Evolutionary conservation across 1,284 basidiomycete genomes (phyloP).

Genomic region (Rhodotorula sp.): DNA sequence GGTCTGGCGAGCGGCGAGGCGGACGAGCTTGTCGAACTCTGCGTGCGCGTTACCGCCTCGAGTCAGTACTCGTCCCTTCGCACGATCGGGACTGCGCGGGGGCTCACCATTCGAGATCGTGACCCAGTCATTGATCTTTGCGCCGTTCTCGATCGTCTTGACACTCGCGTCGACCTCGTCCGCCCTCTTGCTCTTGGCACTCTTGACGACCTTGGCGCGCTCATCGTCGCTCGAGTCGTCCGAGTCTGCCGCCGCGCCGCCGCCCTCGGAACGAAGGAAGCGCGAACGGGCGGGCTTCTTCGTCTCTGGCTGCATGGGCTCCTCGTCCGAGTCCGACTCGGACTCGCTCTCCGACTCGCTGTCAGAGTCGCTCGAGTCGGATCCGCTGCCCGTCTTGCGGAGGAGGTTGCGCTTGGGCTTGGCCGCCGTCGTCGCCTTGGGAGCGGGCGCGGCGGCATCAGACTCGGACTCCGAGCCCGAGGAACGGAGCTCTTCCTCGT

Average conservation of each 20-base stretch:
- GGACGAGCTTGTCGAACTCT: constrained; percentile 95
- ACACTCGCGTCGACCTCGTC: constrained; percentile 87
- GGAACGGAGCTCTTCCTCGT: constrained; percentile 74
- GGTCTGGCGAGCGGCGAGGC: constrained; percentile 72
- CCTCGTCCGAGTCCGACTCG: constrained; percentile 56
- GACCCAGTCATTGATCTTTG: constrained; percentile 96
- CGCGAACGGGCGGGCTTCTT: constrained; percentile 54
- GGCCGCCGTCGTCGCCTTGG: constrained; percentile 54
- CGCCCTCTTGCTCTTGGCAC: constrained; percentile 79
- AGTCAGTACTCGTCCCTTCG: background rate
- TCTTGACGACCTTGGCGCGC: constrained; percentile 72
- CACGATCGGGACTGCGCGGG: too few relatives aligned
- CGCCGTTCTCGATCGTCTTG: constrained; percentile 87
- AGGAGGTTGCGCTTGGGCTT: constrained; percentile 73
- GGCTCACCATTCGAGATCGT: constrained; percentile 75
- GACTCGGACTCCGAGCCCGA: constrained; percentile 67
- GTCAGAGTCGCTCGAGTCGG: constrained; percentile 51
- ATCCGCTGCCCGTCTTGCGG: constrained; percentile 50
- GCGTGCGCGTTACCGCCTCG: constrained; percentile 19
- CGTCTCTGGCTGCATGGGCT: constrained; percentile 47
- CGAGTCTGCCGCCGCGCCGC: constrained; percentile 56
- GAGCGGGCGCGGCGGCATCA: constrained; percentile 52
- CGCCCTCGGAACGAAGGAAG: constrained; percentile 51
- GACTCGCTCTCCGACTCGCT: constrained; percentile 49
- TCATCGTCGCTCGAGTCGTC: constrained; percentile 63